Base-by-base conservation (phyloP, 495 filamentous ascomycete genomes). In the Arthonia radiata region DNA sequence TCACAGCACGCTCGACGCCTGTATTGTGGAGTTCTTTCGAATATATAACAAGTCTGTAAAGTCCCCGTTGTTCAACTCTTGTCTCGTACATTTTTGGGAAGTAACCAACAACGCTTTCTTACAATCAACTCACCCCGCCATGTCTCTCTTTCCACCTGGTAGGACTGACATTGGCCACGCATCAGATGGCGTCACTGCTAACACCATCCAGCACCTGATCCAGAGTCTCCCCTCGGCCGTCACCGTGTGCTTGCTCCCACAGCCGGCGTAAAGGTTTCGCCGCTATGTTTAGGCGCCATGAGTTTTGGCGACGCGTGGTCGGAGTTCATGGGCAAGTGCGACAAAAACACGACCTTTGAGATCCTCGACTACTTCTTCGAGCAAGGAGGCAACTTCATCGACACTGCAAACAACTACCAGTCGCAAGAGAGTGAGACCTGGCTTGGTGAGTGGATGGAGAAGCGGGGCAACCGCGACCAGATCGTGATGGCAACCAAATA, bases 401-500 rank as follows among this genome's bases (percentile, higher is more conserved):
- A 82, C 38, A 79, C 71, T 3, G 48, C 68, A 24, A 73, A 65
- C 39, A 63, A 56, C 42, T 81, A 82, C 49, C 70, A 80, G 35
- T 47, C 45, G 30, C 67, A 64, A 32, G 49, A 78, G 29, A 72
- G 68, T 4, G 75, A 82, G 42, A 36, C 37, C 3, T 77, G 69
- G 71, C 49, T 83, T 26, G 74, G 75, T 11, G 74, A 80, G 32
- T 81, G 75, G 75, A 66, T 80, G 57, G 49, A 50, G 4, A 19
- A 39, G n/a, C 47, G 54, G 9, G 41, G 44, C 1, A 53, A 50
- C 16, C 52, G 68, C 0, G 66, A 72, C 30, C 43, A 66, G 31
- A 56, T 74, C 25, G 70, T 82, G 29, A 48, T 79, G 30, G 70
- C 71, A 0, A 79, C 74, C 11, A 79, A 79, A 42, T 82, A 57